A percentile compares a stretch with the other conserved stretches of the same genome.
Conservation (phyloP, 495 filamentous ascomycete genomes). For the Penicillium nucicola region DNA sequence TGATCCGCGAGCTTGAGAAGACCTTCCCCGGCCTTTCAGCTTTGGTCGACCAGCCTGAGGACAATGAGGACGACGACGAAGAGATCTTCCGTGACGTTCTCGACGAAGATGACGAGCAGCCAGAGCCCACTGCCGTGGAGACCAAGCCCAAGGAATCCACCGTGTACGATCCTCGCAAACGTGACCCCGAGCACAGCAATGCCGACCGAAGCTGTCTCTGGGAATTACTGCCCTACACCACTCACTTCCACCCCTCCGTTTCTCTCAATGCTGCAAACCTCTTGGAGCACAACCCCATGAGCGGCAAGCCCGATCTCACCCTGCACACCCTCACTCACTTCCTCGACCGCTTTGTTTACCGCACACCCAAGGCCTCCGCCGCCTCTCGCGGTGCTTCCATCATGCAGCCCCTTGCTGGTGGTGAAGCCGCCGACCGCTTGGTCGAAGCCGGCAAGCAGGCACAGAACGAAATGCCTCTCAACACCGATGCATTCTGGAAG, state of each 20-base stretch:
- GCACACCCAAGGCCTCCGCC: slow-evolving; percentile 70
- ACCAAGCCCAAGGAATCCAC: slow-evolving; percentile 26
- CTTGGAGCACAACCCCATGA: slow-evolving; percentile 61
- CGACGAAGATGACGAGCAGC: slow-evolving; percentile 48
- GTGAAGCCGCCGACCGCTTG: slow-evolving; percentile 60
- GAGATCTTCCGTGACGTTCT: slow-evolving; percentile 70
- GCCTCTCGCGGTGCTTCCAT: slow-evolving; percentile 73
- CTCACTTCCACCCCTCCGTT: slow-evolving; percentile 94
- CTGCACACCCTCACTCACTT: slow-evolving; percentile 90
- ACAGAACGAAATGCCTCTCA: slow-evolving; percentile 54
- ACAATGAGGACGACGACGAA: slow-evolving; percentile 61
- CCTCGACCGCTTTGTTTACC: slow-evolving; percentile 95
- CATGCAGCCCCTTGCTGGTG: slow-evolving; percentile 87
- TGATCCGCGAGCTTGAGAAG: slow-evolving; percentile 75
- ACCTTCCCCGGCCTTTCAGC: slow-evolving; percentile 71
- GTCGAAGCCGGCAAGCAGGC: slow-evolving; percentile 53
- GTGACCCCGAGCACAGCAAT: slow-evolving; percentile 86
- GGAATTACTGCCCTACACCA: slow-evolving; percentile 78
- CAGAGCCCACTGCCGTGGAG: slow-evolving; percentile 18
- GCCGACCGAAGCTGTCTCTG: slow-evolving; percentile 88
- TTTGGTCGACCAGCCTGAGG: slow-evolving; percentile 71
- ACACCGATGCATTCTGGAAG: slow-evolving; percentile 88
- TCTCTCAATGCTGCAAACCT: slow-evolving; percentile 75
- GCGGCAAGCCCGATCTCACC: slow-evolving; percentile 82
- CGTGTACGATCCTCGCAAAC: slow-evolving; percentile 81